Evolutionary conservation across 208 protist genomes (phyloP), one percentile per base, ranked within the genome.

Genomic region (Zelonia costaricensis): DNA sequence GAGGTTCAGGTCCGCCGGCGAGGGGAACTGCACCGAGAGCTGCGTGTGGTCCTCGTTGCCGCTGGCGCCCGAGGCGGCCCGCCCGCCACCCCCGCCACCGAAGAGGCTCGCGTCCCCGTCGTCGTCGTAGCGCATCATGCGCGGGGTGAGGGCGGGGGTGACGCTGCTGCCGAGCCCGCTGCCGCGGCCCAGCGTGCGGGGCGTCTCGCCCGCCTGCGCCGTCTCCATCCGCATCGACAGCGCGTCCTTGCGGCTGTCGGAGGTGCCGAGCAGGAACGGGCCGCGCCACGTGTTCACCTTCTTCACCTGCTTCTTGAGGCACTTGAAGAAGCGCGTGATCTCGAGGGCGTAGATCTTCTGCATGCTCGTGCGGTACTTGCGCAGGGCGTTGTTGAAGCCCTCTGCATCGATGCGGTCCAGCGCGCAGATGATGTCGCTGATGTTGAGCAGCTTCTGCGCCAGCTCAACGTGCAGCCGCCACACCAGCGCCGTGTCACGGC

Each of bases 391-490:
- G 51, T 70, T 72, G 76, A 84, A 88, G 23, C 78, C 79, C 56
- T 86, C 86, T 52, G 80, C 48, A 49, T 93, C 84, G 55, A 95
- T 86, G 40, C 78, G 76, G 10, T 69, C 62, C 20, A 93, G 73
- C 22, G 85, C 75, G 23, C 68, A 67, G 20, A 95, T 73, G 44
- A 95, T 80, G 43, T 92, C 84, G 25, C 61, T 67, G 16, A 95
- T 72, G 42, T 71, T 65, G 25, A 68, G 47, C 56, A 95, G 67
- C 59, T 86, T 78, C 23, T 31, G 28, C 16, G 71, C 74, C 13
- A 95, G 67, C 45, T 92, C 82, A 25, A 31, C 59, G 66, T 95
- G 90, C 28, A 83, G 58, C n/a, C 74, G 74, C 87, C 90, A 95
- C 28, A 93, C 83, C 28, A 95, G 69, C n/a, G 56, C 49, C 13